These are phyloP conservation scores for Chaetomidium leptoderma DNA, from an alignment of 495 filamentous ascomycete genomes.

Conservation along the genomic window DNA sequence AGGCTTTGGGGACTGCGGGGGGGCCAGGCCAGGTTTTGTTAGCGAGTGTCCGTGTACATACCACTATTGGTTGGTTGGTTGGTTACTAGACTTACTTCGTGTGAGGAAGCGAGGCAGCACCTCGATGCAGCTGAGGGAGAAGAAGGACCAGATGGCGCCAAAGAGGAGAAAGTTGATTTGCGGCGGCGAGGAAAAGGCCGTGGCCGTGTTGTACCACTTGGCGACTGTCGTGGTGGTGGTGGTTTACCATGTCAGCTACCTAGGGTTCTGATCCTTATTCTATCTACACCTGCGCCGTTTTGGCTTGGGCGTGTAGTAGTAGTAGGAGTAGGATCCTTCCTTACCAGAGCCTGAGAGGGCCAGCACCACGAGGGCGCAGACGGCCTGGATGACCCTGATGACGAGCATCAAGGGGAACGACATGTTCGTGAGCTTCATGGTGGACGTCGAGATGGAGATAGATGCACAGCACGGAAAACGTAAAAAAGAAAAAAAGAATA, in stretches of 20 bases:
- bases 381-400: conserved; percentile 49
- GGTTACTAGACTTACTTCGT: conserved; percentile 37
- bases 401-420: conserved; percentile 24
- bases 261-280: too few species aligned
- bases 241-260: conserved; percentile 18
- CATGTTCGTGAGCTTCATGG: conserved; percentile 19
- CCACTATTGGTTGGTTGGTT: too few species aligned
- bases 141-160: conserved; percentile 57
- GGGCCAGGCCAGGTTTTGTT: conserved; percentile 28
- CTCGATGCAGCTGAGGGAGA: conserved; percentile 64
- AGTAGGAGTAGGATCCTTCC: conserved; percentile 15
- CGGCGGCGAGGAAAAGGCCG: conserved; percentile 44
- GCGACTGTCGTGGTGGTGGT: conserved; percentile 35
- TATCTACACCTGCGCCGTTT: background rate
- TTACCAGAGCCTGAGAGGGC: conserved; percentile 67
- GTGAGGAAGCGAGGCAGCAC: conserved; percentile 53
- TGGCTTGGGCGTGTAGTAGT: too few species aligned
- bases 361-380: conserved; percentile 64
- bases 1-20: conserved; percentile 48
- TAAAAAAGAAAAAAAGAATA: background rate
- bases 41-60: conserved; percentile 11
- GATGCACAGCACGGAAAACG: conserved; percentile 4
- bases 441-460: background rate
- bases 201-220: conserved; percentile 50
- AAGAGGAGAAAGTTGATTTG: conserved; percentile 73